A percentile compares a stretch with the other conserved stretches of the same genome.
These are phyloP conservation scores for Senna siamea DNA, from an alignment of 306 rosid genomes.

Conservation along the genomic window DNA sequence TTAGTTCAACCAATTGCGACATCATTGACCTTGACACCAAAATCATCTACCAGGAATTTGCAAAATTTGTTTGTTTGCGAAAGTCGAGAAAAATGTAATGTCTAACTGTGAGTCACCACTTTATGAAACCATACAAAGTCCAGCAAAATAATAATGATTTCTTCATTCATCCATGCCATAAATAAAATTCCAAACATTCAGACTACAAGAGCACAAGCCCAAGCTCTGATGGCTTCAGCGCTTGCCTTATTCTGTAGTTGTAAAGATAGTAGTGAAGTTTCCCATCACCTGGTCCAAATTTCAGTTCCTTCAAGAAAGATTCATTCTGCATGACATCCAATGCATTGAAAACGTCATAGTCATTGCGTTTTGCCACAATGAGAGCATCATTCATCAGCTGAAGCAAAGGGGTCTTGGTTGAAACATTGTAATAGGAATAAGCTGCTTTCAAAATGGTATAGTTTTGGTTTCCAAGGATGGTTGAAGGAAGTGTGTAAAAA, in stretches of 20 bases:
- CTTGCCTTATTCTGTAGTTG: slow-evolving; percentile 45
- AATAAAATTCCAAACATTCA: slow-evolving; percentile 6
- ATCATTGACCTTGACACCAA: slow-evolving; percentile 7
- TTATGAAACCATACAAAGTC: slow-evolving; percentile 12
- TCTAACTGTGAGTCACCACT: slow-evolving; percentile 9
- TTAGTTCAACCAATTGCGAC: neutral
- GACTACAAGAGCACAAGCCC: slow-evolving; percentile 53
- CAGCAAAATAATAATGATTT: slow-evolving; percentile 3
- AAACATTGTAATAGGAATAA: slow-evolving; percentile 49
- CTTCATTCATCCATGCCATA: neutral
- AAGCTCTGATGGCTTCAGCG: slow-evolving; percentile 46
- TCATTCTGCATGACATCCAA: slow-evolving; percentile 53
- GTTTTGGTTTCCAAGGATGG: slow-evolving; percentile 51
- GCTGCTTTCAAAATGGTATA: slow-evolving; percentile 48
- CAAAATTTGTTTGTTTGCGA: neutral
- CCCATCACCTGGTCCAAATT: slow-evolving; percentile 57
- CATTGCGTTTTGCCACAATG: slow-evolving; percentile 43
- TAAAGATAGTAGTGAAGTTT: slow-evolving; percentile 54
- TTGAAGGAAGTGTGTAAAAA: slow-evolving; percentile 73
- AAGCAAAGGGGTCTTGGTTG: slow-evolving; percentile 44
- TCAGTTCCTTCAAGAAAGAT: slow-evolving; percentile 53
- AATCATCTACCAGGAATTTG: neutral
- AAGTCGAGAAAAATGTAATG: neutral
- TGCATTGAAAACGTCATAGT: slow-evolving; percentile 52
- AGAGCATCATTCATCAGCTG: slow-evolving; percentile 55